A percentile compares a stretch with the other conserved stretches of the same genome.
These are phyloP conservation scores for Amesomyces nigricolor DNA, from an alignment of 2,329 filamentous ascomycete genomes.

Conservation along the genomic window DNA sequence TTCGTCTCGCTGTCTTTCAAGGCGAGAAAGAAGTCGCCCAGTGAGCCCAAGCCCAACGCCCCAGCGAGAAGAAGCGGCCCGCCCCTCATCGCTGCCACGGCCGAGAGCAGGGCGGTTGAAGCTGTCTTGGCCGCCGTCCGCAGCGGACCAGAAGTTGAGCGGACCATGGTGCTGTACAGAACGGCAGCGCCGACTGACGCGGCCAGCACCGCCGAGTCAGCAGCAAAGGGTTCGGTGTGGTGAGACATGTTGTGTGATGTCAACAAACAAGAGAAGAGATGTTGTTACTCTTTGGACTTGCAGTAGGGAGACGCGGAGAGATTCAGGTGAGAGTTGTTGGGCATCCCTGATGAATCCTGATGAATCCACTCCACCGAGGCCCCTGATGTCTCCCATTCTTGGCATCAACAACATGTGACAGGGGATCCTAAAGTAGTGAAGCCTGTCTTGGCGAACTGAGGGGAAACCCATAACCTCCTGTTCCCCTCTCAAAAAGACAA, in stretches of 20 bases:
- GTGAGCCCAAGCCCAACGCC: slow-evolving; percentile 30
- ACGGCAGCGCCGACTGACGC: slow-evolving; percentile 17
- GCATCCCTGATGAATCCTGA: too few species aligned
- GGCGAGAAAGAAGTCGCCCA: slow-evolving; percentile 35
- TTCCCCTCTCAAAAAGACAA: too few species aligned
- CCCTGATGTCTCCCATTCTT: too few species aligned
- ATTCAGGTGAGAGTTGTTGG: too few species aligned
- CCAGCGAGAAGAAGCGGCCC: slow-evolving; percentile 23
- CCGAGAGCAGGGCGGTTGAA: slow-evolving; percentile 31
- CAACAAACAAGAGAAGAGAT: not conserved
- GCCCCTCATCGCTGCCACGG: slow-evolving; percentile 17
- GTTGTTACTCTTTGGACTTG: too few species aligned
- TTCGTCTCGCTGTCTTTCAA: slow-evolving; percentile 29
- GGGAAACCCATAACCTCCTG: too few species aligned
- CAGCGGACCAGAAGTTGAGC: slow-evolving; percentile 21
- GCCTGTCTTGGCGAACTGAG: too few species aligned
- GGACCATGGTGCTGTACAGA: slow-evolving; percentile 16
- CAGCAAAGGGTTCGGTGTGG: not conserved
- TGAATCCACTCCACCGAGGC: too few species aligned
- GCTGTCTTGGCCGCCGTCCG: slow-evolving; percentile 31
- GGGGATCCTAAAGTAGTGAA: too few species aligned
- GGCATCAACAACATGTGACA: too few species aligned
- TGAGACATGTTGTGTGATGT: not conserved
- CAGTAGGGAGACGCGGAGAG: too few species aligned
- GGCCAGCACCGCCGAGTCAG: slow-evolving; percentile 14